These are phyloP conservation scores for Plantago coronopus DNA, from an alignment of 305 asterid genomes.

Conservation along the genomic window DNA sequence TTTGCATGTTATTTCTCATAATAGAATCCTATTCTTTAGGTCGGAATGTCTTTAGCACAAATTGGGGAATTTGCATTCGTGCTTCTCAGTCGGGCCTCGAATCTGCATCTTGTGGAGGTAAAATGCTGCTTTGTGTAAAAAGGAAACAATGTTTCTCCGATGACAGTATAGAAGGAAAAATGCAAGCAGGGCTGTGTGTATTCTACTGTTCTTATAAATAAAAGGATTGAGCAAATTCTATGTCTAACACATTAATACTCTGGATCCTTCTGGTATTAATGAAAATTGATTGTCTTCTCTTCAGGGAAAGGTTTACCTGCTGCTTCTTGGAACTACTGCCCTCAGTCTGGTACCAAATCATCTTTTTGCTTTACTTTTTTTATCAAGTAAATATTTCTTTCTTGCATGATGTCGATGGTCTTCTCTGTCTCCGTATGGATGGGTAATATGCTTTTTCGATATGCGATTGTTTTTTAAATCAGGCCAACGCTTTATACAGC, in stretches of 20 bases:
- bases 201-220: not conserved
- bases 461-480: too few species aligned
- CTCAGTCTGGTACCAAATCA: conserved; percentile 78
- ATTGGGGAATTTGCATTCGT: conserved; percentile 99
- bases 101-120: conserved; percentile 98
- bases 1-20: conserved; percentile 22
- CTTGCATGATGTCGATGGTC: not conserved
- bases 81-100: conserved; percentile 97
- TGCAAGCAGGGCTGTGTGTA: not conserved
- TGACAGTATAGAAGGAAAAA: conserved; percentile 5
- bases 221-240: conserved; percentile 4
- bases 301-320: conserved; percentile 90
- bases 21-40: conserved; percentile 40
- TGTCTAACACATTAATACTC: not conserved
- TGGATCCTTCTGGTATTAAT: conserved; percentile 1
- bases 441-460: not conserved
- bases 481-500: too few species aligned
- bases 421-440: conserved; percentile 4
- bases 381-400: not conserved
- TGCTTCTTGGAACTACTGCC: conserved; percentile 98
- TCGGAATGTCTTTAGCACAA: conserved; percentile 98
- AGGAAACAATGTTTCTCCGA: too few species aligned
- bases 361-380: conserved; percentile 20
- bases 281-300: conserved; percentile 14
- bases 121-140: conserved; percentile 5